Base-by-base conservation (phyloP, 371 early-diverging fungal genomes). In the Lichtheimia corymbifera region DNA sequence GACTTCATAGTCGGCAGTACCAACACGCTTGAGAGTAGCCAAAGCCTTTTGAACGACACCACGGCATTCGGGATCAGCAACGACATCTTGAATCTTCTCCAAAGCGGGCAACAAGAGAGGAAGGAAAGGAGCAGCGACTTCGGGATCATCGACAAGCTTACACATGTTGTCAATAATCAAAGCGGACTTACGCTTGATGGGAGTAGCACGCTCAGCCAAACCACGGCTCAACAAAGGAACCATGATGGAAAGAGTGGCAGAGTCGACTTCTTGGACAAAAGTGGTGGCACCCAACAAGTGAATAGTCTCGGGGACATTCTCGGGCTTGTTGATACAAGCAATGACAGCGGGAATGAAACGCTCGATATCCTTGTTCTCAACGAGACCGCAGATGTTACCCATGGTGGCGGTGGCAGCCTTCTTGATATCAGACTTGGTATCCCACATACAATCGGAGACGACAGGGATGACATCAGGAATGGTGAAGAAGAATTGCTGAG, bases 101-200 rank as follows among this genome's bases (percentile, higher is more conserved):
- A 93, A 76, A 58, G 88, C 91, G 20, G 93, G 93, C 52, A 93
- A 70, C 61, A 93, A 79, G 62, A 85, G 78, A 54, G 92, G 92
- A 75, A 93, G 73, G 83, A 93, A 93, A 67, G 87, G 92, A 15
- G 84, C 88, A 57, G 91, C 92, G 22, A 90, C 88, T 55, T 81
- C 82, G 28, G 93, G 92, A 72, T 90, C 84, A 65, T 87, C 81
- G 62, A 91, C 92, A 42, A 93, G 85, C 79, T 92, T 92, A 71
- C 86, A 91, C 86, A 93, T 86, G 75, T 93, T 93, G 71, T 90
- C 89, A 52, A 93, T 89, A 62, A 93, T 91, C 67, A 91, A 86
- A 60, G 91, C 87, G 62, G 91, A 77, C 76, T 90, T 89, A 80
- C 92, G 92, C 69, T 89, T 81, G 66, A 87, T 84, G 62, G 86